Conservation (phyloP, 768 basidiomycete genomes). For the Amanita pallidorosea region DNA sequence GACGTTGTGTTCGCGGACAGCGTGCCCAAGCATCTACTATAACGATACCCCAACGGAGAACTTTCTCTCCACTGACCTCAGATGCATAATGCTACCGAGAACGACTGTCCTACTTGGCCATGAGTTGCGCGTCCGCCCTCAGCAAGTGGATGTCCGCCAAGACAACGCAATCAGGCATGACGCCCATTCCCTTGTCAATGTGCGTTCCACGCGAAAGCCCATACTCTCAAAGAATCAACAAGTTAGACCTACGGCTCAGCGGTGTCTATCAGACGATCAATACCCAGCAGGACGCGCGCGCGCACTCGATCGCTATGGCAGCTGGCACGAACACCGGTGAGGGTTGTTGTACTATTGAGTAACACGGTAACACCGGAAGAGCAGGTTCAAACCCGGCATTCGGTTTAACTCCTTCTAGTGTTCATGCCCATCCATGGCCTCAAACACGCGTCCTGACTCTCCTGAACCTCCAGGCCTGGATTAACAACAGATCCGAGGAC, state of each 20-base stretch:
- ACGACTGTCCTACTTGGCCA: conserved; percentile 17
- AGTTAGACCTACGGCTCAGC: conserved; percentile 1
- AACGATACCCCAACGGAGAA: conserved; percentile 13
- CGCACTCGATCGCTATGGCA: too few species aligned
- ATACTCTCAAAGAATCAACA: conserved; percentile 2
- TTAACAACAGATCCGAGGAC: too few species aligned
- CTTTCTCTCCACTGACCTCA: conserved; percentile 3
- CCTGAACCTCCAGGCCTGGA: too few species aligned
- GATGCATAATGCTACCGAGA: conserved; percentile 18
- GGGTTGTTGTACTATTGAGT: too few species aligned
- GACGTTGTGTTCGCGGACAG: conserved; percentile 26
- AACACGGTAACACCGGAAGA: too few species aligned
- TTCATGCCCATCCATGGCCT: too few species aligned
- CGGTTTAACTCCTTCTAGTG: background rate
- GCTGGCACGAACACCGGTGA: too few species aligned
- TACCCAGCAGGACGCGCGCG: conserved; percentile 25
- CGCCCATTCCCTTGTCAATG: conserved; percentile 15
- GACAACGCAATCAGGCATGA: conserved; percentile 2
- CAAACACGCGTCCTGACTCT: too few species aligned
- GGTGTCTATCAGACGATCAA: conserved; percentile 13
- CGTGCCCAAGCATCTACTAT: conserved; percentile 28
- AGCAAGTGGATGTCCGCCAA: background rate
- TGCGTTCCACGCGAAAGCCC: conserved; percentile 17
- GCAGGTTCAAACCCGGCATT: background rate
- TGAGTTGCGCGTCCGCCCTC: conserved; percentile 9